Percentiles rank a stretch among this genome's conserved stretches.
phyloP scores from a whole-genome alignment of 2,329 filamentous ascomycete genomes.

The Colletotrichum neosansevieriae region DNA sequence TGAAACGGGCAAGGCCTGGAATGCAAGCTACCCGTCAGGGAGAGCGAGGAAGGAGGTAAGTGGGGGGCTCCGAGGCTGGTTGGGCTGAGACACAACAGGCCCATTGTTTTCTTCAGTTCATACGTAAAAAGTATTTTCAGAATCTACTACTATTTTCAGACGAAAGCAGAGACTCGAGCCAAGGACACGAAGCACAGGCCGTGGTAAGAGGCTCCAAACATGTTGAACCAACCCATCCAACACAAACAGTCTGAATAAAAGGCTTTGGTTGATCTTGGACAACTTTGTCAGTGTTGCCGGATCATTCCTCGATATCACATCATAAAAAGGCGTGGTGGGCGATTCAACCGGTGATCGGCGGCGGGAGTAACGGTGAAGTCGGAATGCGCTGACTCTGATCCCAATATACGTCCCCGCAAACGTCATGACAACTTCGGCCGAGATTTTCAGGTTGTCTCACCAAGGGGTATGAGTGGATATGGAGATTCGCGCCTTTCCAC shows the following conservation, averaged over 20 bases:
- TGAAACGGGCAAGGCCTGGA: conserved; percentile 6
- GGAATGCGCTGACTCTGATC: conserved; percentile 24
- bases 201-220: conserved; percentile 11
- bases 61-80: conserved; percentile 17
- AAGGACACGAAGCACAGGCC: neutral
- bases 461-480: neutral
- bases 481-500: conserved; percentile 17
- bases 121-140: conserved; percentile 1
- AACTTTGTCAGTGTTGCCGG: conserved; percentile 15
- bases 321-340: conserved; percentile 8
- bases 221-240: neutral
- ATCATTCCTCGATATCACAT: conserved; percentile 6
- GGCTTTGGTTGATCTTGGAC: neutral
- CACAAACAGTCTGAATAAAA: neutral
- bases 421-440: conserved; percentile 32
- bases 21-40: conserved; percentile 14
- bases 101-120: conserved; percentile 3
- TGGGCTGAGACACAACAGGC: conserved; percentile 29
- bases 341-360: conserved; percentile 31
- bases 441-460: conserved; percentile 23
- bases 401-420: conserved; percentile 27
- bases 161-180: conserved; percentile 11
- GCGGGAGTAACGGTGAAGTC: conserved; percentile 31
- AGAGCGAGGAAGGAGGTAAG: conserved; percentile 25
- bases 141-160: neutral